Base-by-base conservation (phyloP, 2,329 filamentous ascomycete genomes). In the Xylariales sp. region DNA sequence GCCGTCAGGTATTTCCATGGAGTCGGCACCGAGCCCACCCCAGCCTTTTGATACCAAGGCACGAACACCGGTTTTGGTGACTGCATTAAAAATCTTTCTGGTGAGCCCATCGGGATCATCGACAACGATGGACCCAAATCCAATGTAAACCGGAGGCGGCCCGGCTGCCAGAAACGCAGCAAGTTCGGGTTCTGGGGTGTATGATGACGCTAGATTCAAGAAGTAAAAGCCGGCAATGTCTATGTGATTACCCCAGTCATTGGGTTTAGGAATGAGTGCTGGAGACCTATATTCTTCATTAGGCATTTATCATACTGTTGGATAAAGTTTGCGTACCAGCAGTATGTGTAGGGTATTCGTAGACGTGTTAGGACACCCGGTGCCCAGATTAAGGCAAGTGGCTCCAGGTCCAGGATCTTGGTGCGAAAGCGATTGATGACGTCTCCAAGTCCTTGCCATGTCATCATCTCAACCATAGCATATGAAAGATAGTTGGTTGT, bases 381-480 rank as follows among this genome's bases (percentile, higher is more conserved):
- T 2, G 92, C 94, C 87, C 91, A 95, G 56, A 97, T 90, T 7
- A 93, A 83, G 68, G 91, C 93, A 49, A 97, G 85, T 0, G 91
- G 87, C 52, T 96, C 91, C 0, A 97, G 82, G 32, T 91, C 91
- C 32, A 79, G 77, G 14, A 87, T 87, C 66, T 90, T 89, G 71
- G 91, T 89, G 60, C 94, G 86, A 75, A 97, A 97, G 10, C 90
- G 87, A 76, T 98, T 97, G 76, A 97, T 95, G 5, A 97, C 84
- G 78, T 97, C 94, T 45, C 94, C 94, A 3, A 97, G 82, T 0
- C 93, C 94, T 80, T 97, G 93, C 93, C 93, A 97, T 10, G 94
- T 94, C 85, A 97, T 89, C 87, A 97, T 93, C 72, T 97, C 94
- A 1, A 97, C 91, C 23, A 97, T 83, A 0, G 91, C 89, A 74